Conservation (phyloP, 2,329 filamentous ascomycete genomes). For the Fusarium euwallaceae region DNA sequence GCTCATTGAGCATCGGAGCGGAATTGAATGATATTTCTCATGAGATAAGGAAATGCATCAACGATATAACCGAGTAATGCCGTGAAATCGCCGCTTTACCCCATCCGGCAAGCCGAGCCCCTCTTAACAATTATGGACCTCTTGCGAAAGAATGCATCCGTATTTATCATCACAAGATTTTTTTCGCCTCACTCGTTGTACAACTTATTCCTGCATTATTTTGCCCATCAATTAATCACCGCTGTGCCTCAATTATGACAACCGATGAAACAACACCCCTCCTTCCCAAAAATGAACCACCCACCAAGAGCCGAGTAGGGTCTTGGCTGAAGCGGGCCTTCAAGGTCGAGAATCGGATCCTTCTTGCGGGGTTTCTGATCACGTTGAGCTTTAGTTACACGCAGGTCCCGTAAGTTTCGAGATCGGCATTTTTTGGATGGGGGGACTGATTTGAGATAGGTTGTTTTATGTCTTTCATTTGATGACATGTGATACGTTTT, state of each 20-base stretch:
- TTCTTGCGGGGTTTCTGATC: constrained; percentile 72
- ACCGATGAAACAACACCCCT: constrained; percentile 44
- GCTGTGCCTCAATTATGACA: constrained; percentile 25
- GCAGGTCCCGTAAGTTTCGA: constrained; percentile 59
- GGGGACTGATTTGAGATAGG: constrained; percentile 42
- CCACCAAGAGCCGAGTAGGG: background rate
- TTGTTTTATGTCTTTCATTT: constrained; percentile 76
- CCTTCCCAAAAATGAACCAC: constrained; percentile 21
- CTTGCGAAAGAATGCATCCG: constrained; percentile 17
- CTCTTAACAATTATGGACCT: constrained; percentile 28
- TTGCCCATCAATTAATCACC: background rate
- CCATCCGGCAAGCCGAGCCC: constrained; percentile 16
- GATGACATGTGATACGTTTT: constrained; percentile 80
- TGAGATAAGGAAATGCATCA: background rate
- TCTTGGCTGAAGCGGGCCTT: constrained; percentile 40
- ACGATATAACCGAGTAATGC: constrained; percentile 27
- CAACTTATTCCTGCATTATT: constrained; percentile 10
- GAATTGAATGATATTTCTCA: background rate
- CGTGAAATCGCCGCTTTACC: constrained; percentile 19
- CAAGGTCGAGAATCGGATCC: constrained; percentile 59
- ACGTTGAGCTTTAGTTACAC: constrained; percentile 65
- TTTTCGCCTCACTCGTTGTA: constrained; percentile 5
- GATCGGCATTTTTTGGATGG: background rate
- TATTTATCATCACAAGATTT: constrained; percentile 33
- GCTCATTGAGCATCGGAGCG: background rate